Conservation (phyloP, 768 basidiomycete genomes). For the Hirschioporus abietinus region DNA sequence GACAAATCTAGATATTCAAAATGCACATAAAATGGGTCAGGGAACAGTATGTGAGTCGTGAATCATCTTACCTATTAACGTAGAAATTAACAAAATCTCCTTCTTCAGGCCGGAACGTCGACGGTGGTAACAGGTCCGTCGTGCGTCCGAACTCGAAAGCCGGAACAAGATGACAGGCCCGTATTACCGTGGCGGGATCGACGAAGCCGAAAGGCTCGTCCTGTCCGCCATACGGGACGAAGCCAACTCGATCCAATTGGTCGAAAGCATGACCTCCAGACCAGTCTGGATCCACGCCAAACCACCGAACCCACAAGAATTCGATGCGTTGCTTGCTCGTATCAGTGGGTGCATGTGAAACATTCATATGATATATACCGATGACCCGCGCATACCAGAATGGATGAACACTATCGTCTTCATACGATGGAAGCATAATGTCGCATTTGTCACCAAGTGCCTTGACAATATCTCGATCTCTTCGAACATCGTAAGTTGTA, state of each 20-base stretch:
- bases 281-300: constrained; percentile 6
- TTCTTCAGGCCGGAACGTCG: constrained; percentile 7
- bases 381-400: constrained; percentile 32
- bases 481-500: constrained; percentile 14
- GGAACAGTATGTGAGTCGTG: background rate
- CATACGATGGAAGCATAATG: constrained; percentile 4
- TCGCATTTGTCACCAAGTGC: background rate
- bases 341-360: constrained; percentile 9
- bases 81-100: constrained; percentile 20
- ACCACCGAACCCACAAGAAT: constrained; percentile 16
- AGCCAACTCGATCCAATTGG: constrained; percentile 9
- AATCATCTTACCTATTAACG: constrained; percentile 20
- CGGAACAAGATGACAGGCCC: constrained; percentile 17
- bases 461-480: constrained; percentile 1
- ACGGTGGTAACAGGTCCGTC: constrained; percentile 11
- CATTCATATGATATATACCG: constrained; percentile 25
- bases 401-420: constrained; percentile 19
- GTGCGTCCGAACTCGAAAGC: constrained; percentile 27
- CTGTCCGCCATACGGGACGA: constrained; percentile 7
- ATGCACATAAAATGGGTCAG: too few species aligned
- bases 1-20: constrained; percentile 17
- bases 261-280: constrained; percentile 16
- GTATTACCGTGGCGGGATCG: constrained; percentile 18
- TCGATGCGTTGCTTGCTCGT: constrained; percentile 9
- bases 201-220: constrained; percentile 19